Percentiles rank a stretch among this genome's conserved stretches.
Conservation (phyloP, 176 grass and related monocot genomes). For the Oryza meridionalis region DNA sequence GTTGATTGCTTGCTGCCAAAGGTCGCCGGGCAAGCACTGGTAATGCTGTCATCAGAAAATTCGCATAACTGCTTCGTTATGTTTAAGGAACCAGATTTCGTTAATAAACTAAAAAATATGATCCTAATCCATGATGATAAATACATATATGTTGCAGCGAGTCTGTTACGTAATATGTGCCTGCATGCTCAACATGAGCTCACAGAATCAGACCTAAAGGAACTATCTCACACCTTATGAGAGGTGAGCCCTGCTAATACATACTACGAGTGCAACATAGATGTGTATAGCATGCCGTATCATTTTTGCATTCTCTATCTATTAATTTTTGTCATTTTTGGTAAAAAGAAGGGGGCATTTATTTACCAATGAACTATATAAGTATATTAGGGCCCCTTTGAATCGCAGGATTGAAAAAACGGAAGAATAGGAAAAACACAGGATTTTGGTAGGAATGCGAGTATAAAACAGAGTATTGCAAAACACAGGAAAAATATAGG, state of each 20-base stretch:
- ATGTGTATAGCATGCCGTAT: not conserved
- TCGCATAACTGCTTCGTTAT: not conserved
- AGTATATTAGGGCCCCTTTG: too few species aligned
- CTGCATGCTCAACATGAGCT: not conserved
- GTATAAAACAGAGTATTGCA: too few species aligned
- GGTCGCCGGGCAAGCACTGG: not conserved
- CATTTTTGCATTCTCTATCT: not conserved
- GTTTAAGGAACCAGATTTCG: not conserved
- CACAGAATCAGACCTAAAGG: not conserved
- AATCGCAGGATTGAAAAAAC: too few species aligned
- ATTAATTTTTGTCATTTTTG: not conserved
- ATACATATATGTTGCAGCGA: not conserved
- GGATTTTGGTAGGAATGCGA: too few species aligned
- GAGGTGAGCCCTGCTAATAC: slow-evolving; percentile 13
- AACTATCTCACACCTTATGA: not conserved
- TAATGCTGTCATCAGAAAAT: slow-evolving; percentile 4
- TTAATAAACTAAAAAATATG: slow-evolving; percentile 3
- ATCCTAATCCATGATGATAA: not conserved
- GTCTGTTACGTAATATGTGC: slow-evolving; percentile 15
- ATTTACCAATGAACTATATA: not conserved
- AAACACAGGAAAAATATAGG: too few species aligned
- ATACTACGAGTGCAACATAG: not conserved
- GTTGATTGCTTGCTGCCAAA: not conserved
- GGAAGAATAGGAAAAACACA: too few species aligned
- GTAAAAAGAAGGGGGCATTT: not conserved